Percentiles rank a stretch among this genome's conserved stretches.
phyloP scores from a whole-genome alignment of 768 basidiomycete species.

The Austroboletus festivus region DNA sequence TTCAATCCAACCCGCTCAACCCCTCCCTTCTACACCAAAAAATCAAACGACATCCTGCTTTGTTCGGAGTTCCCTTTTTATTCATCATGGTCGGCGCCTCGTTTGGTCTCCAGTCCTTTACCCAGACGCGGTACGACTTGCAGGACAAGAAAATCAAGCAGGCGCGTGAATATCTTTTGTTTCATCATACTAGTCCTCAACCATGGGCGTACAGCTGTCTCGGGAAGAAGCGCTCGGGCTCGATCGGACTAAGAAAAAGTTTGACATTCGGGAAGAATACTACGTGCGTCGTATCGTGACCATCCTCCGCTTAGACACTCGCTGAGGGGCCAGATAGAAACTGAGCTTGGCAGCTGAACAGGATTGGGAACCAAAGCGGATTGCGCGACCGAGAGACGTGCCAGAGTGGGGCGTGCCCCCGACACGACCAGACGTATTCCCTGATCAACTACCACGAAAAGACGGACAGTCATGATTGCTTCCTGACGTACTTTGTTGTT shows the following conservation, averaged over 20 bases:
- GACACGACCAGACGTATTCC: conserved; percentile 31
- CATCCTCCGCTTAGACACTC: no score
- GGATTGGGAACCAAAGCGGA: conserved; percentile 86
- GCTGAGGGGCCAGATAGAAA: no score
- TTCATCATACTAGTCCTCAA: not conserved
- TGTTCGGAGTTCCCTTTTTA: conserved; percentile 88
- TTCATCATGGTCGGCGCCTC: conserved; percentile 82
- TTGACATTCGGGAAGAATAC: conserved; percentile 95
- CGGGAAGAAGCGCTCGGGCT: conserved; percentile 78
- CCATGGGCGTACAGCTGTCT: conserved; percentile 47
- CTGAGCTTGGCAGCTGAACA: conserved; percentile 59
- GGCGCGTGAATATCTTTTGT: conserved; percentile 40
- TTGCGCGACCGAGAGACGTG: conserved; percentile 78
- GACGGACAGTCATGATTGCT: no score
- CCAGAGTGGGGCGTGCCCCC: conserved; percentile 93
- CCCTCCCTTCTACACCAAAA: conserved; percentile 27
- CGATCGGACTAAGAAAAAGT: conserved; percentile 66
- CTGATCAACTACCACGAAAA: conserved; percentile 17
- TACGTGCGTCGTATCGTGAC: no score
- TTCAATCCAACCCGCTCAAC: conserved; percentile 43
- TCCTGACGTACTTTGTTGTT: no score
- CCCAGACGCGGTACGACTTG: conserved; percentile 88
- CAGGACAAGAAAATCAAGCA: conserved; percentile 76
- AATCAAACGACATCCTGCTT: conserved; percentile 58
- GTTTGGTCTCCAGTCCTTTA: conserved; percentile 78